A percentile compares a stretch with the other conserved stretches of the same genome.
phyloP scores from a whole-genome alignment of 768 basidiomycete species.

The Psilocybe cyanescens region DNA sequence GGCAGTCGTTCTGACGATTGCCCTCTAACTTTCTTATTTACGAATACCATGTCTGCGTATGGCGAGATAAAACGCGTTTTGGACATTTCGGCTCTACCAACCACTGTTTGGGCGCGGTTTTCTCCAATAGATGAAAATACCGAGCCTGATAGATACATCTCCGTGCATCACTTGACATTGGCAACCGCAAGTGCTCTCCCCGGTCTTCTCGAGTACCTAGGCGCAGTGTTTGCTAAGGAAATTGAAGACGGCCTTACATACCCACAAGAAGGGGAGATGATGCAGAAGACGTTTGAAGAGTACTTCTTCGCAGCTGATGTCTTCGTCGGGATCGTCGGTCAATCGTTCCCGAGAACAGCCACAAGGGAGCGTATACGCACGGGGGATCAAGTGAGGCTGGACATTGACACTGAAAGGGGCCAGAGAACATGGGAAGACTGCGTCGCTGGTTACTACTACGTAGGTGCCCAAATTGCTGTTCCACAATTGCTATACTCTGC shows the following conservation, averaged over 20 bases:
- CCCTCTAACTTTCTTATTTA: constrained; percentile 1
- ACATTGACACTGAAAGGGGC: constrained; percentile 46
- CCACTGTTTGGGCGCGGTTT: constrained; percentile 50
- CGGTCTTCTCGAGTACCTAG: constrained; percentile 66
- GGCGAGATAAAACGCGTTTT: constrained; percentile 52
- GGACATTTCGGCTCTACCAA: constrained; percentile 37
- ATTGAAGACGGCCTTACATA: constrained; percentile 81
- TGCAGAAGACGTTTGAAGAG: constrained; percentile 59
- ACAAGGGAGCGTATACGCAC: background rate
- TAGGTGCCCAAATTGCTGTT: constrained; percentile 27
- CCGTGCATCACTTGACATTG: constrained; percentile 57
- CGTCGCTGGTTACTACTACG: constrained; percentile 81
- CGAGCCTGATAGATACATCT: constrained; percentile 30
- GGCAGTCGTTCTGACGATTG: constrained; percentile 7
- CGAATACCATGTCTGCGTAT: constrained; percentile 68
- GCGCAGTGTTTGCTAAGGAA: constrained; percentile 66
- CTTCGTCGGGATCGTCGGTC: constrained; percentile 61
- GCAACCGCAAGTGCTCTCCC: constrained; percentile 38
- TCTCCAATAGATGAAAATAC: constrained; percentile 15
- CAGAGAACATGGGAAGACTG: constrained; percentile 68
- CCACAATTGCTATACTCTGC: background rate
- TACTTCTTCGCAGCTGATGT: constrained; percentile 84
- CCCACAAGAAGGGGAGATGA: constrained; percentile 74
- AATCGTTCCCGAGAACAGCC: constrained; percentile 16
- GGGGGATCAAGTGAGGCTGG: constrained; percentile 12